Conservation (phyloP, 2,329 filamentous ascomycete species). For the Colletotrichum sp. region DNA sequence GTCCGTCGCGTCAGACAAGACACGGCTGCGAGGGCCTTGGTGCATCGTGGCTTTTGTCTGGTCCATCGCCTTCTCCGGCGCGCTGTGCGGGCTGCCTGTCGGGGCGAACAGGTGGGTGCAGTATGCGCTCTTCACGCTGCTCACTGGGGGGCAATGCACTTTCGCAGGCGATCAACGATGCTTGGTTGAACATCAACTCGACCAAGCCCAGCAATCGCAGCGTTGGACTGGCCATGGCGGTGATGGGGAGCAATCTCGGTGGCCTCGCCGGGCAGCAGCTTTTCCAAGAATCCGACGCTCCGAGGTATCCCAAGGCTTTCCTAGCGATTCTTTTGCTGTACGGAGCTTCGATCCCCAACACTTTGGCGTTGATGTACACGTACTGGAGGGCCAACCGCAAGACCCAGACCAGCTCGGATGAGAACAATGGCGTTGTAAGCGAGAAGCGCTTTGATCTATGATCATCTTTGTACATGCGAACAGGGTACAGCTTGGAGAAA, state of each 20-base stretch:
- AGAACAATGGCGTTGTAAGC: not conserved
- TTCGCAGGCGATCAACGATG: slow-evolving; percentile 15
- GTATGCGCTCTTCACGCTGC: slow-evolving; percentile 18
- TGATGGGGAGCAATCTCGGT: slow-evolving; percentile 21
- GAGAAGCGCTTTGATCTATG: not conserved
- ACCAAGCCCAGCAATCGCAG: not conserved
- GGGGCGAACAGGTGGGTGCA: slow-evolving; percentile 2
- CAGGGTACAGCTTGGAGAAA: not conserved
- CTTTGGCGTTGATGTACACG: slow-evolving; percentile 21
- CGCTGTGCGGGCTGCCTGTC: not conserved
- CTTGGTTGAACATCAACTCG: slow-evolving; percentile 21
- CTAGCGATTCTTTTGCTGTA: slow-evolving; percentile 15
- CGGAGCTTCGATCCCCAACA: slow-evolving; percentile 20
- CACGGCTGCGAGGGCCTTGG: slow-evolving; percentile 11
- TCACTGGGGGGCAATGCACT: slow-evolving; percentile 18
- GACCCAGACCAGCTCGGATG: not conserved
- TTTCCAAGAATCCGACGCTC: slow-evolving; percentile 14
- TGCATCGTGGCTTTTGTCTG: slow-evolving; percentile 15
- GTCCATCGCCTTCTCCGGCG: slow-evolving; percentile 19
- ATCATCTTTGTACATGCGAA: not conserved
- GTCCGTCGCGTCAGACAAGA: slow-evolving; percentile 17
- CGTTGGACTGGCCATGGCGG: slow-evolving; percentile 19
- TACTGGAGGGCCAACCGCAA: slow-evolving; percentile 27
- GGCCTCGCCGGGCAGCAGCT: slow-evolving; percentile 11
- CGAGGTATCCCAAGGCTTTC: slow-evolving; percentile 16